Base-by-base conservation (phyloP, 2,329 filamentous ascomycete species). In the Talaromyces piceae region DNA sequence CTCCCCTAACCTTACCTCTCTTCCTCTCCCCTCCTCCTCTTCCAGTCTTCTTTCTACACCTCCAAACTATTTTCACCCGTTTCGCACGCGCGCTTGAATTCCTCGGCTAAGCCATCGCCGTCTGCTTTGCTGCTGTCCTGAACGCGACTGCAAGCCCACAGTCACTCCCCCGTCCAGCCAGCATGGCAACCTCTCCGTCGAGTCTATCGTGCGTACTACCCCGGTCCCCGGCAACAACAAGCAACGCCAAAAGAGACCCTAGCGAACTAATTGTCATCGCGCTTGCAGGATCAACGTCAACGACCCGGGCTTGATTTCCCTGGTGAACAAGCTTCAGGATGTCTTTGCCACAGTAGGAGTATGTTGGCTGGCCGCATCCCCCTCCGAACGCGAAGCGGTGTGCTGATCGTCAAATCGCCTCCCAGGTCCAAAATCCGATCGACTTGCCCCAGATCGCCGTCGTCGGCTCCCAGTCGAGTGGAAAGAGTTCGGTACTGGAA, bases 281-380 rank as follows among this genome's bases (percentile, higher is more conserved):
- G 37, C 23, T 53, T 57, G 59, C 66, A 86, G 82, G 61, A 84
- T 86, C 69, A 86, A 86, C 67, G 83, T 86, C 55, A 86, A 86
- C 66, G 83, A 86, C 63, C 83, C 83, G 23, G 77, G 77, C 58
- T 75, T 86, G 61, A 86, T 86, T 63, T 84, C 83, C 27, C 86
- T 97, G 62, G 93, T 98, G 69, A 98, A 98, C 79, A 97, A 95
- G 78, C 84, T 98, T 45, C 93, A 98, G 71, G 93, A 98, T 88
- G 93, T 98, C 62, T 98, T 98, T 70, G 86, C 91, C 56, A 97
- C 93, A 39, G 93, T 98, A 62, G 93, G 93, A 62, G 83, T 86
- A 77, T 60, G 82, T 79, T n/a, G n/a, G n/a, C n/a, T n/a, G n/a
- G n/a, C n/a, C n/a, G n/a, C n/a, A n/a, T n/a, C n/a, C n/a, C n/a